phyloP scores from a whole-genome alignment of 345 rosid species.

The Garcia nutans region DNA sequence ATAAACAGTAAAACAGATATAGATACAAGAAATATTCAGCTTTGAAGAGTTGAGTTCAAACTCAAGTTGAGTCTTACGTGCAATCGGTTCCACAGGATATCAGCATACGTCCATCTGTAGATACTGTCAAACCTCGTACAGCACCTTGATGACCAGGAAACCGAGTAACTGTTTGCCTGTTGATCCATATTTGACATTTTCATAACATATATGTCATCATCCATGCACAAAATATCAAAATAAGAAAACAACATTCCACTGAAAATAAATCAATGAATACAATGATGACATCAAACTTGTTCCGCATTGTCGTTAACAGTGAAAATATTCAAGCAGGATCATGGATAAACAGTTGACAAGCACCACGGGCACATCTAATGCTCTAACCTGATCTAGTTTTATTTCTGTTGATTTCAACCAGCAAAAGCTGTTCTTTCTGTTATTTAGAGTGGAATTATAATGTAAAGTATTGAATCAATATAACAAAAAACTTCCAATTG shows the following conservation, averaged over 20 bases:
- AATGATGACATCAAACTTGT: background rate
- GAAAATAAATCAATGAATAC: background rate
- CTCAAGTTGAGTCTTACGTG: conserved; percentile 54
- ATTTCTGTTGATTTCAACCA: background rate
- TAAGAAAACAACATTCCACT: background rate
- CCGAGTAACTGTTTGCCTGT: conserved; percentile 81
- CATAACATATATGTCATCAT: conserved; percentile 11
- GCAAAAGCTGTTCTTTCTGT: background rate
- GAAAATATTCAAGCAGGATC: background rate
- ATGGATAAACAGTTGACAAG: background rate
- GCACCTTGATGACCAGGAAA: conserved; percentile 97
- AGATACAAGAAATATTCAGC: background rate
- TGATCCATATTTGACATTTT: conserved; percentile 14
- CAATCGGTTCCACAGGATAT: conserved; percentile 91
- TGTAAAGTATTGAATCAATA: background rate
- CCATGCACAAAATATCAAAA: background rate
- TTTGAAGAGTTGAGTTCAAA: background rate
- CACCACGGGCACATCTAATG: background rate
- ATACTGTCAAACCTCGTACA: conserved; percentile 79
- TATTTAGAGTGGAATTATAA: background rate
- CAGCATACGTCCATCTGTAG: conserved; percentile 76
- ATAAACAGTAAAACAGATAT: background rate
- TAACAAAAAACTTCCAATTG: background rate
- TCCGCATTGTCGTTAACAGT: background rate
- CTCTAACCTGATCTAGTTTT: background rate